These are phyloP conservation scores for Metschnikowia lochheadii DNA, from an alignment of 805 yeast genomes.

Conservation along the genomic window DNA sequence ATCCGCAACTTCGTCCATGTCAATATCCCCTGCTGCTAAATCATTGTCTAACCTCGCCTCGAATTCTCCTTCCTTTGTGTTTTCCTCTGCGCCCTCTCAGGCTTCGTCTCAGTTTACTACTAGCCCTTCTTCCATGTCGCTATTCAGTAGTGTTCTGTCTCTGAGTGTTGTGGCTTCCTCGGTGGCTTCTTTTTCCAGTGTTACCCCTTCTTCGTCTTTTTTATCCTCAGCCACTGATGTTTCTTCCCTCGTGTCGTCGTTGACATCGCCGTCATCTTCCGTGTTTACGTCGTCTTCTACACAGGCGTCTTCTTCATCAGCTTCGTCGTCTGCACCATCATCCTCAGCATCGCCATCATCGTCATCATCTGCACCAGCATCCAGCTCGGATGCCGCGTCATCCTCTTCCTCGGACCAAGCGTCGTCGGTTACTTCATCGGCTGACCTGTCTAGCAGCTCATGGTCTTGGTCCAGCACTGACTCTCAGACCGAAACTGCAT, in stretches of 20 bases:
- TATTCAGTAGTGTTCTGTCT: background rate
- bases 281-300: background rate
- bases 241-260: background rate
- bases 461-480: constrained; percentile 15
- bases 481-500: constrained; percentile 5
- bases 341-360: constrained; percentile 8
- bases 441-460: constrained; percentile 14
- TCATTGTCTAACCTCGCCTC: background rate
- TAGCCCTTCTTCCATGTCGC: background rate
- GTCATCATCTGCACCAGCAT: constrained; percentile 10
- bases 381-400: constrained; percentile 9
- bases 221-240: background rate
- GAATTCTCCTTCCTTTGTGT: background rate
- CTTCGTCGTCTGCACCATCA: constrained; percentile 11
- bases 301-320: background rate
- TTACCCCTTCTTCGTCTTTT: background rate
- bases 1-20: constrained; percentile 1
- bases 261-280: background rate
- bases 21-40: background rate
- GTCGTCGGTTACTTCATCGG: constrained; percentile 23
- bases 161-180: background rate
- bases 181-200: background rate
- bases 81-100: background rate
- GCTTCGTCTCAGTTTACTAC: background rate
- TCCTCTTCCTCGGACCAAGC: constrained; percentile 15